Base-by-base conservation (phyloP, 352 stramenopile genomes). In the Phytophthora pisi region DNA sequence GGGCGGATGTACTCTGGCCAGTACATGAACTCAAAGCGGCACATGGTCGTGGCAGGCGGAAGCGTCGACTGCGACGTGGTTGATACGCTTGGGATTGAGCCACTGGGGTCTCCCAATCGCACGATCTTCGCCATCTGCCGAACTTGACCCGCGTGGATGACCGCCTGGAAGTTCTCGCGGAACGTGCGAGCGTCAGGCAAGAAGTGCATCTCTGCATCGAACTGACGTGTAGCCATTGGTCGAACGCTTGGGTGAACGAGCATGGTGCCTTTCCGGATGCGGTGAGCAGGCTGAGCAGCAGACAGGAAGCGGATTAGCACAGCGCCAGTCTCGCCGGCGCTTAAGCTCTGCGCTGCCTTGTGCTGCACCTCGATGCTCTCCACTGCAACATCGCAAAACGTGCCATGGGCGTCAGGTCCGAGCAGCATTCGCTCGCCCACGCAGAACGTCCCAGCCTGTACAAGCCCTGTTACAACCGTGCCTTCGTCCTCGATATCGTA, bases 21-120 rank as follows among this genome's bases (percentile, higher is more conserved):
- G 77, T 95, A 92, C 77, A 95, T 90, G 69, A 95, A 95, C 59
- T 93, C 82, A 34, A 95, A 93, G 26, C 87, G 84, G 46, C 86
- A 92, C 43, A 91, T 79, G 47, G 74, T 86, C 20, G 70, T 72
- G 51, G 73, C 34, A 61, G 81, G 52, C 40, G 62, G 47, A 52
- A 67, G 55, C 36, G n/a, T 64, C 18, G 50, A 64, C 11, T 34
- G 40, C 47, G 36, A 53, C 1, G 68, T 42, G 3, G 62, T 72
- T 20, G 56, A 26, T 5, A 62, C 40, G 18, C 34, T 36, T 6
- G 46, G 15, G 4, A 20, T 46, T 28, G 51, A 28, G 26, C 34
- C 64, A 18, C 36, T 52, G 56, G 50, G 61, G 49, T 53, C 52
- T 57, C 64, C 57, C 40, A 93, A 62, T n/a, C 70, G 73, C 38